Percentiles rank a stretch among this genome's conserved stretches.
Conservation (phyloP, 169 alveolate genomes). For the Condylostoma magnum region DNA sequence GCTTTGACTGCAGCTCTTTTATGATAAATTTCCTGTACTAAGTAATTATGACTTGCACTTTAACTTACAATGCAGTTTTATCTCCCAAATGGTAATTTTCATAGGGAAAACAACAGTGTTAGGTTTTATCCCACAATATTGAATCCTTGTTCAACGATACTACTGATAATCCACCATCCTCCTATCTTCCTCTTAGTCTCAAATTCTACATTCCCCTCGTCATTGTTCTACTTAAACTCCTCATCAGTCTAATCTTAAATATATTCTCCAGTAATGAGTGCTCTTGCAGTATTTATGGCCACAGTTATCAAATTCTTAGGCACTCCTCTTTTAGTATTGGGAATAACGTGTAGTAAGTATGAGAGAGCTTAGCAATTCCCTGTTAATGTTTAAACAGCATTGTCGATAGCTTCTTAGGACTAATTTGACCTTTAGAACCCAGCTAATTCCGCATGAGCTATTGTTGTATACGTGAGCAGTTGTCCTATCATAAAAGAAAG, state of each 20-base stretch:
- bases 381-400: not conserved
- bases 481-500: not conserved
- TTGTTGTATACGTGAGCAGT: conserved; percentile 17
- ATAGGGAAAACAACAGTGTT: conserved; percentile 3
- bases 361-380: not conserved
- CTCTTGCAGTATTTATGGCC: conserved; percentile 7
- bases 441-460: conserved; percentile 28
- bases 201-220: not conserved
- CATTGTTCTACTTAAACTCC: not conserved
- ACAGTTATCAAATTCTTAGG: not conserved
- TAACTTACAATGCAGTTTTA: not conserved
- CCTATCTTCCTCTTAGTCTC: not conserved
- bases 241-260: not conserved
- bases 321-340: not conserved
- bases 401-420: not conserved
- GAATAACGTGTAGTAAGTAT: not conserved
- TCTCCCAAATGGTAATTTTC: conserved; percentile 26
- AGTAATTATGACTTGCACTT: not conserved
- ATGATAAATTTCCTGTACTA: conserved; percentile 8
- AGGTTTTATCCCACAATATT: not conserved
- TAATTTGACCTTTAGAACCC: not conserved
- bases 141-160: conserved; percentile 11
- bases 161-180: conserved; percentile 22
- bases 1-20: conserved; percentile 24
- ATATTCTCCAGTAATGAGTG: conserved; percentile 6